A percentile compares a stretch with the other conserved stretches of the same genome.
Conservation (phyloP, 805 yeast genomes). For the Lachancea lanzarotensis region DNA sequence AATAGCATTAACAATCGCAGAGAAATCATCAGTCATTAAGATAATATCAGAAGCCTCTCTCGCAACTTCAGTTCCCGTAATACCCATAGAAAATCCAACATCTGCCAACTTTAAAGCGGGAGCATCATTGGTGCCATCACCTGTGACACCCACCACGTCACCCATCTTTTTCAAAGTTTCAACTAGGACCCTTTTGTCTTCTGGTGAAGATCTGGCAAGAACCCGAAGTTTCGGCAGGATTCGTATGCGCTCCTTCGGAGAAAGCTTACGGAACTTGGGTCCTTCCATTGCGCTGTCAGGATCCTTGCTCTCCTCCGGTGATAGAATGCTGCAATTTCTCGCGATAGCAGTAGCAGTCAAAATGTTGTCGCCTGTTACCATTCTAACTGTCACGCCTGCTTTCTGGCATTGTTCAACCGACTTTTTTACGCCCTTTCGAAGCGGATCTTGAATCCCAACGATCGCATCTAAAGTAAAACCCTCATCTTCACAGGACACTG, state of each 20-base stretch:
- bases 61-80: conserved; percentile 97
- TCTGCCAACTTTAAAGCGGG: conserved; percentile 96
- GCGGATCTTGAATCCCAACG: conserved; percentile 93
- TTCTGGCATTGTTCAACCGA: conserved; percentile 79
- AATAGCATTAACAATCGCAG: conserved; percentile 92
- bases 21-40: conserved; percentile 88
- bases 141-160: conserved; percentile 97
- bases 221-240: conserved; percentile 75
- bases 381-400: conserved; percentile 92
- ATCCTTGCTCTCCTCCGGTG: conserved; percentile 43
- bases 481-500: conserved; percentile 23
- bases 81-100: conserved; percentile 98
- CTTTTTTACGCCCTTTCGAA: conserved; percentile 81
- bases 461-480: conserved; percentile 59
- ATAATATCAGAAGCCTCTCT: conserved; percentile 94
- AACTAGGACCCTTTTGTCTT: conserved; percentile 85
- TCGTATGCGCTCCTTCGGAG: conserved; percentile 46
- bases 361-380: conserved; percentile 97
- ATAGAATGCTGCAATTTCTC: conserved; percentile 66
- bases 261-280: conserved; percentile 70
- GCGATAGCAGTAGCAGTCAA: conserved; percentile 91
- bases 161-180: conserved; percentile 70
- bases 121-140: conserved; percentile 99
- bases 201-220: conserved; percentile 92
- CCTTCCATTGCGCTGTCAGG: conserved; percentile 82